Percentiles rank a stretch among this genome's conserved stretches.
Conservation (phyloP, 441 rosid genomes). For the Euphorbia celastroides region DNA sequence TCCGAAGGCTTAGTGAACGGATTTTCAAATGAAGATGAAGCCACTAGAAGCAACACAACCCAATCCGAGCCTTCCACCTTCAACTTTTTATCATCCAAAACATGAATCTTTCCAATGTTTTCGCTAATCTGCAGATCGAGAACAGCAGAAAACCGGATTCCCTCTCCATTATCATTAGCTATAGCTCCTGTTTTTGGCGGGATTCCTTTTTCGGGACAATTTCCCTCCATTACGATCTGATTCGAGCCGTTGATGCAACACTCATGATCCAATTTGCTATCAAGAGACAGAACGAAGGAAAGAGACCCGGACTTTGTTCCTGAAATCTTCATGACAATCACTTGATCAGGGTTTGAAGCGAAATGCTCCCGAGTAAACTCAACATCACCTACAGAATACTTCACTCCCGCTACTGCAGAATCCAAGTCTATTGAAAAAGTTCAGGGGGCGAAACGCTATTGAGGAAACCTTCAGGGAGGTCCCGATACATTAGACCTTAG, state of each 20-base stretch:
- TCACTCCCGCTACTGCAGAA: slow-evolving; percentile 62
- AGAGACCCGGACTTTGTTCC: slow-evolving; percentile 55
- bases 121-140: slow-evolving; percentile 56
- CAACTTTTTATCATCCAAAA: slow-evolving; percentile 52
- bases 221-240: slow-evolving; percentile 37
- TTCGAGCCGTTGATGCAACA: slow-evolving; percentile 8
- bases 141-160: slow-evolving; percentile 65
- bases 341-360: slow-evolving; percentile 74
- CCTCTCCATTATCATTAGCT: slow-evolving; percentile 50
- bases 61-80: slow-evolving; percentile 66
- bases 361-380: slow-evolving; percentile 69
- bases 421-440: slow-evolving; percentile 82
- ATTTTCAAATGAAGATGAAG: slow-evolving; percentile 83
- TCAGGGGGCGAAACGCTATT: too few relatives aligned
- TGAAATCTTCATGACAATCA: slow-evolving; percentile 57
- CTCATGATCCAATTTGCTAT: slow-evolving; percentile 29
- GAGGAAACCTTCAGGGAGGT: too few relatives aligned
- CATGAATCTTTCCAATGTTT: slow-evolving; percentile 33
- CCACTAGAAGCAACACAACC: slow-evolving; percentile 61
- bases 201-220: slow-evolving; percentile 62
- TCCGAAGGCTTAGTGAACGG: slow-evolving; percentile 67
- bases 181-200: slow-evolving; percentile 39
- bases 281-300: slow-evolving; percentile 59
- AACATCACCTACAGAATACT: slow-evolving; percentile 56
- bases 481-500: too few relatives aligned